Conservation (phyloP, 306 rosid species). For the Mimosa bimucronata region DNA sequence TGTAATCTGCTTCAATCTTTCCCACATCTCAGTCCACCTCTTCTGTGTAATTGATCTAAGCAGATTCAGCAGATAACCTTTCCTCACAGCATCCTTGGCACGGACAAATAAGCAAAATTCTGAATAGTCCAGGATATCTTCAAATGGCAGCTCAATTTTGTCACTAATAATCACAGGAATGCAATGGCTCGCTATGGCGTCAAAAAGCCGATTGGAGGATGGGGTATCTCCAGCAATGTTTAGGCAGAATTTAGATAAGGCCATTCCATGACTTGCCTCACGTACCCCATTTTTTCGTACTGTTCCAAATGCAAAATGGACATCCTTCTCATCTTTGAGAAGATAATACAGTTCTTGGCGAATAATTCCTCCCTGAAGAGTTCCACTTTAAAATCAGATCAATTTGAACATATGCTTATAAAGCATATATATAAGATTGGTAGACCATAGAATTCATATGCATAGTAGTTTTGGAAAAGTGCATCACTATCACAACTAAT, state of each 20-base stretch:
- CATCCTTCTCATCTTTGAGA: constrained; percentile 85
- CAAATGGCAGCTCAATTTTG: constrained; percentile 85
- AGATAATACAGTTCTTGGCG: constrained; percentile 90
- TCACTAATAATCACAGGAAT: constrained; percentile 91
- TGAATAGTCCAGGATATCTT: constrained; percentile 85
- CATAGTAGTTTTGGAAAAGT: background rate
- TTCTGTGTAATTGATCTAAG: constrained; percentile 63
- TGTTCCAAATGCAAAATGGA: constrained; percentile 77
- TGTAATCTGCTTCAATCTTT: constrained; percentile 64
- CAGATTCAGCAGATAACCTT: constrained; percentile 71
- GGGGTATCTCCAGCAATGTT: constrained; percentile 95
- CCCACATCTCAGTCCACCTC: constrained; percentile 84
- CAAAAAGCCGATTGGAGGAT: constrained; percentile 87
- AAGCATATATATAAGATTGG: constrained; percentile 7
- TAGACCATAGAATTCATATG: constrained; percentile 5
- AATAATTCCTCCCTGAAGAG: constrained; percentile 77
- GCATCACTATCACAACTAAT: background rate
- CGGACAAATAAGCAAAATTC: constrained; percentile 68
- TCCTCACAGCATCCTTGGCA: constrained; percentile 60
- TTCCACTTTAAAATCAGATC: constrained; percentile 26
- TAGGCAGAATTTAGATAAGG: constrained; percentile 80
- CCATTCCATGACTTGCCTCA: constrained; percentile 83
- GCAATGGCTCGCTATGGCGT: constrained; percentile 88
- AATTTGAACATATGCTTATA: constrained; percentile 9
- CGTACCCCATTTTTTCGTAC: constrained; percentile 64